Evolutionary conservation across 2,329 filamentous ascomycete genomes (phyloP).

Genomic region (Trichoderma semiorbis): DNA sequence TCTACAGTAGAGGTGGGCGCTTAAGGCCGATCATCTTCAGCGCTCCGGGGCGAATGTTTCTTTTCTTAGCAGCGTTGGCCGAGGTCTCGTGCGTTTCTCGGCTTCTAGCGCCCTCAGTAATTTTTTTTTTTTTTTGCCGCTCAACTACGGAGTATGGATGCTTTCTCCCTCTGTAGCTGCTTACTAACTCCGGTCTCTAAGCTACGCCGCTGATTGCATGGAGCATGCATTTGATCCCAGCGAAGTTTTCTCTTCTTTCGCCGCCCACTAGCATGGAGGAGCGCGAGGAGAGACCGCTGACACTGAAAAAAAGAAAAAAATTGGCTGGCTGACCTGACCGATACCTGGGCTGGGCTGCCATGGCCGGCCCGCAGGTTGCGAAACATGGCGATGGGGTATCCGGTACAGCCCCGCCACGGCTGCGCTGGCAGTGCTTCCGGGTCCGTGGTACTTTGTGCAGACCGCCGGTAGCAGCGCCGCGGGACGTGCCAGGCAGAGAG

Average conservation of each 20-base stretch:
- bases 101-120: not conserved
- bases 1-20: not conserved
- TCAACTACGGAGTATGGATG: not conserved
- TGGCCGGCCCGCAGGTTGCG: not conserved
- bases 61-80: not conserved
- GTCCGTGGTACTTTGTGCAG: slow-evolving; percentile 16
- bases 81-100: not conserved
- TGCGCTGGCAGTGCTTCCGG: slow-evolving; percentile 14
- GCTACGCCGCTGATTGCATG: not conserved
- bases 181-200: not conserved
- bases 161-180: not conserved
- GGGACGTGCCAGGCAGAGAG: not conserved
- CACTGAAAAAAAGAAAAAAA: not conserved
- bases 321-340: not conserved
- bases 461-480: slow-evolving; percentile 13
- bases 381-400: slow-evolving; percentile 10
- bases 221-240: not conserved
- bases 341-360: not conserved
- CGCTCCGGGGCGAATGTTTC: not conserved
- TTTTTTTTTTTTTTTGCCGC: not conserved
- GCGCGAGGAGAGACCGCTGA: not conserved
- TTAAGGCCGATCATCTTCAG: slow-evolving; percentile 3
- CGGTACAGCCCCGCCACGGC: slow-evolving; percentile 7
- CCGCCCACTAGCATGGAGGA: not conserved
- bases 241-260: not conserved